Evolutionary conservation across 306 rosid genomes (phyloP).

Genomic region (Erythrophleum fordii): DNA sequence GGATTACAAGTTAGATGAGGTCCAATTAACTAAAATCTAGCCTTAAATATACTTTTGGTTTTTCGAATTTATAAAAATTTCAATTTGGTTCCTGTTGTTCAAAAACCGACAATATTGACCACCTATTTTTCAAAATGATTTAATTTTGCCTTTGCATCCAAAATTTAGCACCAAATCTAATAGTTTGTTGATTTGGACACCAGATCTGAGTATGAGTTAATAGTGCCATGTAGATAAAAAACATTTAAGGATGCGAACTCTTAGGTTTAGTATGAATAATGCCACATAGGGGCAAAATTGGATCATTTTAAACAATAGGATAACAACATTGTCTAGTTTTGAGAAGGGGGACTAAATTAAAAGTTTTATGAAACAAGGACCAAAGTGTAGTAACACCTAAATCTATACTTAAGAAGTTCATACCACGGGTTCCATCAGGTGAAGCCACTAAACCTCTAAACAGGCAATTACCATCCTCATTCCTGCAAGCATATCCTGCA

Average conservation of each 20-base stretch:
- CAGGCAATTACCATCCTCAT: conserved; percentile 70
- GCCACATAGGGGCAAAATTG: background rate
- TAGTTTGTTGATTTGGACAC: background rate
- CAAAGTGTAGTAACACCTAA: background rate
- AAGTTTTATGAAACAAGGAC: background rate
- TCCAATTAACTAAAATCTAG: background rate
- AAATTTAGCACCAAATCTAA: too few species aligned
- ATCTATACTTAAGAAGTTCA: conserved; percentile 23
- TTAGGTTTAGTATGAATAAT: background rate
- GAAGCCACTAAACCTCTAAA: conserved; percentile 87
- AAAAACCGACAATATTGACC: too few species aligned
- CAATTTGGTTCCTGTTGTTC: background rate
- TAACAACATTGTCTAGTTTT: background rate
- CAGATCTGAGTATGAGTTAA: too few species aligned
- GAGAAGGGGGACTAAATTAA: too few species aligned
- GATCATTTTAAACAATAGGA: background rate
- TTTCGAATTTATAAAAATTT: background rate
- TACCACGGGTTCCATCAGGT: conserved; percentile 83
- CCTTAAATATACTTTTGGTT: background rate
- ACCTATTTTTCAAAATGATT: background rate
- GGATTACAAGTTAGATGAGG: background rate
- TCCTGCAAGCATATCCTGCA: conserved; percentile 84
- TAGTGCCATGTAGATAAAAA: too few species aligned
- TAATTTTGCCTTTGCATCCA: background rate
- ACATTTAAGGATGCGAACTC: background rate